Evolutionary conservation across 2,329 filamentous ascomycete species (phyloP).

Genomic region (Pseudocercospora fuligena): DNA sequence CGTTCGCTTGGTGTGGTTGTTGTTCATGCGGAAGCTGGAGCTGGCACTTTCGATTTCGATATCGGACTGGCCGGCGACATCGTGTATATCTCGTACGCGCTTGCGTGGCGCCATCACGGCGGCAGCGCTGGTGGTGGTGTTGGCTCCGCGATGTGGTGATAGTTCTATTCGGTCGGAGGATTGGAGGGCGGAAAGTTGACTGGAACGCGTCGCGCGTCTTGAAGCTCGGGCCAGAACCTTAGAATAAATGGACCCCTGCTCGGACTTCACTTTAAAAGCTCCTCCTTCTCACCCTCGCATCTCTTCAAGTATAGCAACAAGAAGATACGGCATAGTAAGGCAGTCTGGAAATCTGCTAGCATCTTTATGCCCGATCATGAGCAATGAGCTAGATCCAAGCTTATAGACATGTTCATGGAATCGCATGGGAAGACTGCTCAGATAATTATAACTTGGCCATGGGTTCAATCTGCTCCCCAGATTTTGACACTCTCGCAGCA

Average conservation of each 20-base stretch:
- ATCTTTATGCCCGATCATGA: not conserved
- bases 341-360: not conserved
- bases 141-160: not conserved
- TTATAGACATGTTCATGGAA: too few species aligned
- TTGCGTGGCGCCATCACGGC: conserved; percentile 33
- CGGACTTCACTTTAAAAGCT: not conserved
- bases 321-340: not conserved
- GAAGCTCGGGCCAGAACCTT: not conserved
- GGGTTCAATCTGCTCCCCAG: too few species aligned
- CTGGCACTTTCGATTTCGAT: conserved; percentile 36
- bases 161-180: not conserved
- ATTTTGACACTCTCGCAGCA: too few species aligned
- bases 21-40: conserved; percentile 36
- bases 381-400: too few species aligned
- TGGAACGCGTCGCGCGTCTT: not conserved
- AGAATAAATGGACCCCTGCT: not conserved
- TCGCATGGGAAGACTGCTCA: too few species aligned
- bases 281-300: not conserved
- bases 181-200: not conserved
- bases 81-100: conserved; percentile 31
- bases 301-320: too few species aligned
- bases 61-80: conserved; percentile 30
- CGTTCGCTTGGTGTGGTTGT: conserved; percentile 35
- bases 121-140: not conserved
- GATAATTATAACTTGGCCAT: too few species aligned